Conservation (phyloP, 305 asterid species). For the Ajuga reptans region DNA sequence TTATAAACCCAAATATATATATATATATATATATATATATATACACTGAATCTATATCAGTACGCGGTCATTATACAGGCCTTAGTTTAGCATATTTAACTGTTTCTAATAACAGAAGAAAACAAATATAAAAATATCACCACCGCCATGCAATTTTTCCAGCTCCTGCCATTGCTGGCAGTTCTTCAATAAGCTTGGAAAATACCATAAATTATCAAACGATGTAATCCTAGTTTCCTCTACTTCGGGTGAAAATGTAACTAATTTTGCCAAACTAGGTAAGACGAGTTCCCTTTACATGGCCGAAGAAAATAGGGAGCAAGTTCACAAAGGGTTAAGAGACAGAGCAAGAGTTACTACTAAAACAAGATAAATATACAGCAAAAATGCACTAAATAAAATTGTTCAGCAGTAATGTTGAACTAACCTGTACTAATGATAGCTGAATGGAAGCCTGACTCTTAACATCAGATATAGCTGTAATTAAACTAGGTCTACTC, state of each 20-base stretch:
- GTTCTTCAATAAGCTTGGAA: neutral
- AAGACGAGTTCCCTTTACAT: neutral
- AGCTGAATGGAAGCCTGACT: constrained; percentile 94
- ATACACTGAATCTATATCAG: neutral
- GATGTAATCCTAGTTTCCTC: neutral
- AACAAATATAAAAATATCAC: neutral
- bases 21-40: no score
- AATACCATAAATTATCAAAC: neutral
- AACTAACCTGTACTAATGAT: constrained; percentile 73
- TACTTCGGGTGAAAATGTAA: neutral
- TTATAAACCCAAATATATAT: no score
- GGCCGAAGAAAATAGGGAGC: neutral
- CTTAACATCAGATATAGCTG: constrained; percentile 70
- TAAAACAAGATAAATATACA: neutral
- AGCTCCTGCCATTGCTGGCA: neutral
- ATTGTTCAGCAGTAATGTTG: neutral
- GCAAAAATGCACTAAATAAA: neutral
- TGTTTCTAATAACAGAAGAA: neutral
- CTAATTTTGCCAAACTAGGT: neutral
- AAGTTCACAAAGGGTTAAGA: neutral
- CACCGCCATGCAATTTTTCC: neutral
- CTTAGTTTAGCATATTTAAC: neutral
- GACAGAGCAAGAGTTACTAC: neutral
- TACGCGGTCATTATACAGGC: neutral
- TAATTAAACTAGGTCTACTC: constrained; percentile 46